Evolutionary conservation across 2,329 filamentous ascomycete genomes (phyloP).

Genomic region (Pochonia chlamydosporia): DNA sequence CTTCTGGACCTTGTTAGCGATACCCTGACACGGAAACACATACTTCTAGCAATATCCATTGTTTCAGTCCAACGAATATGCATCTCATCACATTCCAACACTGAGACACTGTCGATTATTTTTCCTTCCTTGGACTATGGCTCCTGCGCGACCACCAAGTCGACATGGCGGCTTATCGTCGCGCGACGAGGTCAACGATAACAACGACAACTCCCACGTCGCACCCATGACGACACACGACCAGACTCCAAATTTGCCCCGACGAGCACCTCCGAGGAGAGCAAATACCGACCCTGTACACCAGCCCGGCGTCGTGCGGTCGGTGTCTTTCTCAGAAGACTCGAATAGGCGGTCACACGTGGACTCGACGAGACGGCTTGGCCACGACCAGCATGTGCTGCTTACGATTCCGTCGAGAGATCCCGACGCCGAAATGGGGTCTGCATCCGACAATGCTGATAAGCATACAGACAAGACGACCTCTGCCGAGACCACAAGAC

Average conservation of each 20-base stretch:
- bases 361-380: conserved; percentile 1
- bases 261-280: conserved; percentile 4
- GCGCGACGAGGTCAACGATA: conserved; percentile 9
- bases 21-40: neutral
- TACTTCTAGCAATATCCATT: neutral
- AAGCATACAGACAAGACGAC: neutral
- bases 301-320: neutral
- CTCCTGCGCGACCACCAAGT: conserved; percentile 12
- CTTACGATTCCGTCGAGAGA: conserved; percentile 17
- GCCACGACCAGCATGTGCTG: conserved; percentile 15
- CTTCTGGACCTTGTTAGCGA: neutral
- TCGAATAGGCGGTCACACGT: conserved; percentile 9
- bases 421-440: conserved; percentile 3
- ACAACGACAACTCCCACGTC: neutral
- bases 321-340: conserved; percentile 1
- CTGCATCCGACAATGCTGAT: neutral
- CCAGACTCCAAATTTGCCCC: neutral
- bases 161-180: conserved; percentile 7
- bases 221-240: neutral
- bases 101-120: conserved; percentile 9
- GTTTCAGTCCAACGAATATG: neutral
- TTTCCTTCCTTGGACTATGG: conserved; percentile 17
- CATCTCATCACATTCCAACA: conserved; percentile 16
- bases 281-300: conserved; percentile 8
- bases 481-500: neutral